A percentile compares a stretch with the other conserved stretches of the same genome.
phyloP scores from a whole-genome alignment of 352 stramenopile species.

The Phytophthora podocarpi region DNA sequence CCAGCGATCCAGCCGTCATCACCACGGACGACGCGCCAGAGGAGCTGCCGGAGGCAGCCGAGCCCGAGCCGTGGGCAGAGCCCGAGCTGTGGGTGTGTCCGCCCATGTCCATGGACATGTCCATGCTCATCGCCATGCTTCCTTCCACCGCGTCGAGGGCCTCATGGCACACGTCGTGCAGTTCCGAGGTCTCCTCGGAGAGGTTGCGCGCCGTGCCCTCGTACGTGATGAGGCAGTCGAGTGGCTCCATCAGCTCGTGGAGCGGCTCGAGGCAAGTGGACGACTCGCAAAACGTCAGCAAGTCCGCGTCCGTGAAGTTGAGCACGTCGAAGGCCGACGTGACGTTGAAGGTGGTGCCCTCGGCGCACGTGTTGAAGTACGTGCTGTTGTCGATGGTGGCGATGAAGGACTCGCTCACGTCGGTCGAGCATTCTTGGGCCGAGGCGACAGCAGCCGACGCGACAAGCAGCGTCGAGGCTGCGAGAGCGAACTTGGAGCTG shows the following conservation, averaged over 20 bases:
- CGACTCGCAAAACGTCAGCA: constrained; percentile 65
- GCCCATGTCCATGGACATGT: constrained; percentile 33
- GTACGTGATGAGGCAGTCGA: constrained; percentile 56
- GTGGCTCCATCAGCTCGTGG: constrained; percentile 49
- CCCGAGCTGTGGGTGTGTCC: constrained; percentile 4
- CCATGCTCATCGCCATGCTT: no score
- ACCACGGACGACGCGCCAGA: constrained; percentile 15
- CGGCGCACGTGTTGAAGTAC: constrained; percentile 58
- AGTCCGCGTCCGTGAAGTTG: constrained; percentile 50
- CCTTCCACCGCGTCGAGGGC: constrained; percentile 16
- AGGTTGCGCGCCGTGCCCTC: constrained; percentile 47
- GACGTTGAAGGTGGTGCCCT: constrained; percentile 56
- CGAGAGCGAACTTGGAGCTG: constrained; percentile 24
- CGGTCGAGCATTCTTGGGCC: constrained; percentile 40
- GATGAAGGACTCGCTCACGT: constrained; percentile 42
- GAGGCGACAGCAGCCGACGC: constrained; percentile 15
- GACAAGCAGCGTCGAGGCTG: constrained; percentile 30
- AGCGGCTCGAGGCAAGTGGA: constrained; percentile 58
- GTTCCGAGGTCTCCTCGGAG: constrained; percentile 35
- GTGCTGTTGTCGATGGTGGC: constrained; percentile 50
- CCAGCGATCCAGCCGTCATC: constrained; percentile 18
- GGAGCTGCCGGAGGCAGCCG: constrained; percentile 8
- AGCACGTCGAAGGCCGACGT: constrained; percentile 49
- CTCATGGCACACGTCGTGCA: constrained; percentile 65
- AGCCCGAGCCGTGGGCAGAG: neutral